Base-by-base conservation (phyloP, 805 yeast genomes). In the Metschnikowia matae region DNA sequence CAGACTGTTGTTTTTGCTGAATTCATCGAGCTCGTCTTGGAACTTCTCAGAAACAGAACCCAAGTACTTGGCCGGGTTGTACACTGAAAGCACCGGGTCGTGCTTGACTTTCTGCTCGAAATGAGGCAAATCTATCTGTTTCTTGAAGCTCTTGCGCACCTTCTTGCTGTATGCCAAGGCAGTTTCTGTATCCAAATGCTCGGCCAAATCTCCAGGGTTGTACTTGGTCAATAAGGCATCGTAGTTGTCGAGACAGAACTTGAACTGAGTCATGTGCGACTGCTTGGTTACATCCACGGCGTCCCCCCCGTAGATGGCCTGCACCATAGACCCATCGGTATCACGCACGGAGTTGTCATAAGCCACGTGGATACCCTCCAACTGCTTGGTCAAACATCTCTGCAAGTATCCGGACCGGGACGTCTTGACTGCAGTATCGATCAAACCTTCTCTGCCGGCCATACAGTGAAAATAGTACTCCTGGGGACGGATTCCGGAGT, bases 401-500 rank as follows among this genome's bases (percentile, higher is more conserved):
- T 94, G 99, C 69, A 94, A 79, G 73, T 94, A 94, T 66, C 99
- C 99, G 53, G 98, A 91, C 73, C 97, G 85, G 18, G 97, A 89
- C 8, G 99, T 94, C 74, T 94, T 94, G 57, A 94, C 99, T 46
- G 99, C 99, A 53, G 99, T 94, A 79, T 94, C 99, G 74, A 94
- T 94, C 65, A 94, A 82, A 75, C 99, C 99, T 78, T 94, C 99
- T 78, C 99, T 87, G 73, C 99, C 99, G 49, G 99, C 99, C 99
- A 94, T 94, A 78, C 98, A 94, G 75, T 94, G 99, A 94, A 95
- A 94, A 68, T 91, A 94, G 73, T 95, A 94, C 70, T 94, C 99
- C 73, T 94, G 99, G 4, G 99, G 99, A 68, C 89, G 83, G 60
- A 94, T 87, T 70, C 99, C 99, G 38, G 97, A 89, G 69, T 89